Percentiles rank a stretch among this genome's conserved stretches.
These are phyloP conservation scores for Citrullus mucosospermus DNA, from an alignment of 306 rosid genomes.

Conservation along the genomic window DNA sequence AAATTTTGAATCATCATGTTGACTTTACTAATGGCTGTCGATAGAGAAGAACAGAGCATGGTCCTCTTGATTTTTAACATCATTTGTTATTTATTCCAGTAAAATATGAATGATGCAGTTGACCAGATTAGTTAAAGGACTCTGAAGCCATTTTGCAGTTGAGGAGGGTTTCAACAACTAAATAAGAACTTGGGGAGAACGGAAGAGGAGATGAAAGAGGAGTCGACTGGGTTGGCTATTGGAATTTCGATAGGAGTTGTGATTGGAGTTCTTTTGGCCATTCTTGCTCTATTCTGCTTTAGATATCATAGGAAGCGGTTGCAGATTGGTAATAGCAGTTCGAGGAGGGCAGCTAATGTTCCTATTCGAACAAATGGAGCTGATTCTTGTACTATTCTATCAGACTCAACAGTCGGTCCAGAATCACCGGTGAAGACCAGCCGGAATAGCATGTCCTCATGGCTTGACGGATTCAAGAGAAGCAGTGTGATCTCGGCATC, in stretches of 20 bases:
- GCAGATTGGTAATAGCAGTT: conserved; percentile 92
- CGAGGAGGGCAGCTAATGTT: conserved; percentile 66
- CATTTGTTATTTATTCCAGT: not conserved
- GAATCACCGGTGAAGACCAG: conserved; percentile 83
- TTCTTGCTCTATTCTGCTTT: conserved; percentile 64
- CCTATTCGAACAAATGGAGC: conserved; percentile 88
- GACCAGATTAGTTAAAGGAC: conserved; percentile 2
- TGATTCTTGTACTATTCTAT: conserved; percentile 55
- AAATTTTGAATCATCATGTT: not conserved
- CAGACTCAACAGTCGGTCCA: conserved; percentile 83
- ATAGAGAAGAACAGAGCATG: not conserved
- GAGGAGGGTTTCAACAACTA: conserved; percentile 34
- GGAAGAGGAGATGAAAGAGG: conserved; percentile 60
- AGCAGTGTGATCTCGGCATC: conserved; percentile 67
- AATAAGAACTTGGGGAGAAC: conserved; percentile 22
- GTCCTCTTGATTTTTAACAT: not conserved
- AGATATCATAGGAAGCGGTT: conserved; percentile 73
- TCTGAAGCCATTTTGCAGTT: conserved; percentile 26
- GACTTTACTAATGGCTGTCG: conserved; percentile 1
- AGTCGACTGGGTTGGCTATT: conserved; percentile 66
- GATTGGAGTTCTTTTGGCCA: conserved; percentile 77
- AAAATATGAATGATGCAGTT: not conserved
- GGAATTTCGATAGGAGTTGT: conserved; percentile 98
- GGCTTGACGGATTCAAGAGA: conserved; percentile 80
- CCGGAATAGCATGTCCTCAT: conserved; percentile 34